phyloP scores from a whole-genome alignment of 345 rosid species.

The Gossypium stocksii region DNA sequence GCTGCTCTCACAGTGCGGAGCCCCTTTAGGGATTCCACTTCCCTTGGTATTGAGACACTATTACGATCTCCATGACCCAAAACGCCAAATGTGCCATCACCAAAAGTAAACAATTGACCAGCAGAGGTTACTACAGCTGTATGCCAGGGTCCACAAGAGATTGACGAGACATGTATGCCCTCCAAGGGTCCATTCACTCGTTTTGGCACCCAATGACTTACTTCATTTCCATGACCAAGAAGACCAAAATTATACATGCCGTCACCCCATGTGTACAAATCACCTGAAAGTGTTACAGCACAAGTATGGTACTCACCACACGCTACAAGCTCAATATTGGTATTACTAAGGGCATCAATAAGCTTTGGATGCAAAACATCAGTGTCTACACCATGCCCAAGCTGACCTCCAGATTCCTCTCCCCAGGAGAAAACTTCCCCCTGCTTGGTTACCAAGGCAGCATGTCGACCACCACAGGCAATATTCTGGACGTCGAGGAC shows the following conservation, averaged over 20 bases:
- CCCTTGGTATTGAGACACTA: slow-evolving; percentile 63
- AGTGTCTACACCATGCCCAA: slow-evolving; percentile 80
- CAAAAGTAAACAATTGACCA: slow-evolving; percentile 72
- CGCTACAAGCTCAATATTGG: slow-evolving; percentile 63
- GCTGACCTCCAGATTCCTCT: slow-evolving; percentile 77
- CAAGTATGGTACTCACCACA: slow-evolving; percentile 78
- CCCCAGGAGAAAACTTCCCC: slow-evolving; percentile 84
- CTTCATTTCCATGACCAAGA: slow-evolving; percentile 76
- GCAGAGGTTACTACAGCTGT: slow-evolving; percentile 75
- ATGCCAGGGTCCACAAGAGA: slow-evolving; percentile 88
- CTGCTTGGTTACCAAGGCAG: slow-evolving; percentile 70
- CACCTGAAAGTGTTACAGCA: slow-evolving; percentile 85
- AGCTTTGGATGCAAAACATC: slow-evolving; percentile 73
- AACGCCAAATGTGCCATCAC: slow-evolving; percentile 83
- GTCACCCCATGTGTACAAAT: slow-evolving; percentile 77
- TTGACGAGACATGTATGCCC: slow-evolving; percentile 67
- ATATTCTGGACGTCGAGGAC: slow-evolving; percentile 74
- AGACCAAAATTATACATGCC: slow-evolving; percentile 69
- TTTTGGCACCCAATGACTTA: slow-evolving; percentile 78
- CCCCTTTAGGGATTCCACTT: slow-evolving; percentile 75
- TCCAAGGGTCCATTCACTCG: slow-evolving; percentile 73
- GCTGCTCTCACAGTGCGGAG: slow-evolving; percentile 74
- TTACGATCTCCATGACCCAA: slow-evolving; percentile 70
- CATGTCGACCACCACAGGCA: slow-evolving; percentile 75
- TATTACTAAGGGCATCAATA: slow-evolving; percentile 55